Base-by-base conservation (phyloP, 129 eudicot genomes). In the Helichrysum umbraculigerum region DNA sequence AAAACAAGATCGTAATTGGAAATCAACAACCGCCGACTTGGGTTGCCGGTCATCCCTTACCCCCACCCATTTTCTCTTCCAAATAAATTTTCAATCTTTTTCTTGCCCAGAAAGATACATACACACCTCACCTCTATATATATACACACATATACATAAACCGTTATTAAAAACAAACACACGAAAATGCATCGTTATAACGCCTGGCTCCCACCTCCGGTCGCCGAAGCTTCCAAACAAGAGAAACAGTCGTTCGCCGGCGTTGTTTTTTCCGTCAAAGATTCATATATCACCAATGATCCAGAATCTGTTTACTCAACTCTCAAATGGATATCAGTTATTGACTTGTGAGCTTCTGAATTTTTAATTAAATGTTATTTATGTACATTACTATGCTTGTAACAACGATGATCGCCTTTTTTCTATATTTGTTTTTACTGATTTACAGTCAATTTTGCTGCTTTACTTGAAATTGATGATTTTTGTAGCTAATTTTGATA, bases 121-220 rank as follows among this genome's bases (percentile, higher is more conserved):
- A 25, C 75, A 68, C 30, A 41, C 20, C 50, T 15, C 20, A 25
- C 30, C 54, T n/a, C 32, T 75, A 33, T 76, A 79, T 51, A 83
- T 11, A 37, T 51, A 32, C 16, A 62, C 5, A 60, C 68, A 62
- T 14, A 51, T 9, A 57, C 62, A 19, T 14, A 57, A 14, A n/a
- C 17, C 39, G 28, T 25, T 25, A n/a, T 68, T 57, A 57, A 7
- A 14, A 14, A 47, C n/a, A 47, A 47, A 47, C 28, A 12, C 54
- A 21, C 64, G 57, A 61, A 69, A 78, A 95, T 95, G 99, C 99
- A 95, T 83, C 87, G 89, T 22, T 91, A 91, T 25, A 95, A 95
- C 83, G 92, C 96, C 10, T 95, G 99, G 99, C 81, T 95, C 7
- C 99, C 99, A 22, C 88, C 94, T 33, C 97, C 99, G 21, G 88